Evolutionary conservation across 257 asterid genomes (phyloP).

Genomic region (Rauvolfia tetraphylla): DNA sequence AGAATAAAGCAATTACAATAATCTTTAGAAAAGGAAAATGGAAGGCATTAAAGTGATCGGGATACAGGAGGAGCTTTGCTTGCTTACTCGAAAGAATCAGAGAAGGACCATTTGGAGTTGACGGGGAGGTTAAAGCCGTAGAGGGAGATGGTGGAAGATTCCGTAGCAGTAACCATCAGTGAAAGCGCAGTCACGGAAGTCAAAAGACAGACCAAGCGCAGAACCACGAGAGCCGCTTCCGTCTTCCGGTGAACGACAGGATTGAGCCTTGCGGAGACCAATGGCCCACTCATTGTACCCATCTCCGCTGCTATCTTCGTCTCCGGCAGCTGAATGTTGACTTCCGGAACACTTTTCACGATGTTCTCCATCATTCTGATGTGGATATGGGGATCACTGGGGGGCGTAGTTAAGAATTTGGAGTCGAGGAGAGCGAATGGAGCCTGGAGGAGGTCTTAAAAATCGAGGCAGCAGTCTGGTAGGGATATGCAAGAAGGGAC

Average conservation of each 20-base stretch:
- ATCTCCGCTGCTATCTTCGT: slow-evolving; percentile 35
- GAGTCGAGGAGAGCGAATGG: background rate
- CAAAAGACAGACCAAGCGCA: slow-evolving; percentile 51
- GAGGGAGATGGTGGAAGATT: slow-evolving; percentile 61
- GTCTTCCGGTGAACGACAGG: slow-evolving; percentile 28
- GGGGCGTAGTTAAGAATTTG: background rate
- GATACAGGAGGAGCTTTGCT: background rate
- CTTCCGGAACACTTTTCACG: slow-evolving; percentile 34
- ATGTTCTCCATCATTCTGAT: slow-evolving; percentile 31
- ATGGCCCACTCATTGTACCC: slow-evolving; percentile 29
- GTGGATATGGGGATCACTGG: background rate
- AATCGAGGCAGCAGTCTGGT: background rate
- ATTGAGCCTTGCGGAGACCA: slow-evolving; percentile 16
- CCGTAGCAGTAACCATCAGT: slow-evolving; percentile 65
- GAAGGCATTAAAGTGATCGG: background rate
- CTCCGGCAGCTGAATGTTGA: slow-evolving; percentile 62
- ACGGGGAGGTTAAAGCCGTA: slow-evolving; percentile 69
- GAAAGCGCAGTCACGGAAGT: slow-evolving; percentile 53
- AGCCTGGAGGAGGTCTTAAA: background rate
- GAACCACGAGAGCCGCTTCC: slow-evolving; percentile 42
- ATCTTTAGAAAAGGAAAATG: too few species aligned
- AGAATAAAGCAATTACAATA: too few species aligned
- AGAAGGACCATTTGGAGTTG: slow-evolving; percentile 81
- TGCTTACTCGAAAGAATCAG: slow-evolving; percentile 70
- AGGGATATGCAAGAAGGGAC: background rate